Evolutionary conservation across 306 rosid genomes (phyloP).

Genomic region (Quercus mongolica): DNA sequence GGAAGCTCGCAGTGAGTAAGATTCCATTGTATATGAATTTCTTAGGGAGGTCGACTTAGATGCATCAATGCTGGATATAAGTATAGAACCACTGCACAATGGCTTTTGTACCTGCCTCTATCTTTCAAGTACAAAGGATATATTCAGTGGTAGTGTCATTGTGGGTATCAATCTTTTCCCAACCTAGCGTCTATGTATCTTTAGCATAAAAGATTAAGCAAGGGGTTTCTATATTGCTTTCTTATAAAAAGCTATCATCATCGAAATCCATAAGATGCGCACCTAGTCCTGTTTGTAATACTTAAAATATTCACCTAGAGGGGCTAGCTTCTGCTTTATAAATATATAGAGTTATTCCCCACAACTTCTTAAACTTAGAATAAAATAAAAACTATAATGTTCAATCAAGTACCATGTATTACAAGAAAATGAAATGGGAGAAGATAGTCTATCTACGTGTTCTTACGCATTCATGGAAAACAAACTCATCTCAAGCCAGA

Average conservation of each 20-base stretch:
- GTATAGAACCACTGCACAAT: constrained; percentile 7
- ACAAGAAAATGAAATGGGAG: neutral
- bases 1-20: constrained; percentile 9
- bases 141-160: constrained; percentile 29
- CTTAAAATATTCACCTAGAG: neutral
- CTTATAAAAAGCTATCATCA: constrained; percentile 27
- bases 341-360: neutral
- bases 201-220: constrained; percentile 33
- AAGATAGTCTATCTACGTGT: neutral
- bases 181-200: constrained; percentile 26
- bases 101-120: constrained; percentile 17
- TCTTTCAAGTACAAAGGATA: constrained; percentile 35
- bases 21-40: constrained; percentile 3
- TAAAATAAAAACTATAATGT: neutral
- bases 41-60: constrained; percentile 1
- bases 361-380: neutral
- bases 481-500: neutral
- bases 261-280: constrained; percentile 37
- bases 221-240: constrained; percentile 22
- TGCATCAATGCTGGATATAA: constrained; percentile 9
- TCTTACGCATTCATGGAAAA: neutral
- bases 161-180: constrained; percentile 34
- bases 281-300: constrained; percentile 15
- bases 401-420: neutral
- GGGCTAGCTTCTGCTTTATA: neutral